Evolutionary conservation across 805 yeast genomes (phyloP), one percentile per base, ranked within the genome.

Genomic region (Ascoidea tarda): DNA sequence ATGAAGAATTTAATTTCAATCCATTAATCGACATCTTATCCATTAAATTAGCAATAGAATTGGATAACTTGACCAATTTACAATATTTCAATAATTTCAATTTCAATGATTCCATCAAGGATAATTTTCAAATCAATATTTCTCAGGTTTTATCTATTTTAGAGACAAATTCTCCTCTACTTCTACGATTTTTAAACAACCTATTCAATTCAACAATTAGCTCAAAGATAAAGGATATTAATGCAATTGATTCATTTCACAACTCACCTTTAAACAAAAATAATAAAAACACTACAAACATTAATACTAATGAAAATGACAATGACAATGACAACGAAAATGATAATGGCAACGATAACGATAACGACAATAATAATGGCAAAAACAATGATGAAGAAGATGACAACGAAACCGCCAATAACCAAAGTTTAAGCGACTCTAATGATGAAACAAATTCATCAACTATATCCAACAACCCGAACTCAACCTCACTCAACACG

Each of bases 391-490:
- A 59, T 6, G 68, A 64, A 32, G 60, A 57, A 47, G 65, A 55
- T 32, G 69, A 63, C 47, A 52, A 44, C 10, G 55, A 55, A 5
- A 61, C 59, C 45, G 73, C 67, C 33, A 74, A 73, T 67, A 31
- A 79, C 79, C 55, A 71, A 77, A 0, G 74, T 69, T 53, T 84
- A 84, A 63, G 72, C 72, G 52, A 69, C 87, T 32, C 59, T 74
- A 5, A 75, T 77, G 53, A 70, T 85, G 47, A 86, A 89, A 61
- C 97, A 89, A 67, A 87, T 96, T 95, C 0, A 84, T 86, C 46
- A 76, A 77, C 46, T 68, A 93, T 44, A 80, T 80, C 60, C 95
- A 89, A 63, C 87, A 87, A 54, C 96, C 98, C 5, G 98, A 93
- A 65, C 96, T 87, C 60, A 78, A 90, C 60, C 73, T 84, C 6